Evolutionary conservation across 148 eudicot species (phyloP).

Genomic region (Diospyros kaki): DNA sequence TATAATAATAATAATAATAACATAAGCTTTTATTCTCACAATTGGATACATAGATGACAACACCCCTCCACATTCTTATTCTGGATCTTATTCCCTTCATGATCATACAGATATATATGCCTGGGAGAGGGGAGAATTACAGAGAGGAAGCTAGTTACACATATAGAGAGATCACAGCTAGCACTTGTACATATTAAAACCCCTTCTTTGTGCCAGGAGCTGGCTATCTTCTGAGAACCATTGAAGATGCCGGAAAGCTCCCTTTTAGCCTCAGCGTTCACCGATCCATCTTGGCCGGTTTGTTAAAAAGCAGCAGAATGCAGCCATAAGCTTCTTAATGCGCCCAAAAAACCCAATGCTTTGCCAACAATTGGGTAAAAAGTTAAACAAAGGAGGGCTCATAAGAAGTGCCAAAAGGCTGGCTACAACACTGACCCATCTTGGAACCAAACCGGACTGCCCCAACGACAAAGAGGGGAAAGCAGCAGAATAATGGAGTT

Average conservation of each 20-base stretch:
- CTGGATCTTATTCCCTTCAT: conserved; percentile 4
- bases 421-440: conserved; percentile 2
- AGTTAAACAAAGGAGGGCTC: neutral
- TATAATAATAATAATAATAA: no score
- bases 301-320: conserved; percentile 7
- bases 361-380: conserved; percentile 13
- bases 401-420: neutral
- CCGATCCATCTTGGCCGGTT: neutral
- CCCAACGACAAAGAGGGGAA: neutral
- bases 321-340: conserved; percentile 12
- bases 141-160: neutral
- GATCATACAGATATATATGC: neutral
- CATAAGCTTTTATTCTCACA: neutral
- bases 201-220: neutral
- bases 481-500: neutral
- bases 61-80: neutral
- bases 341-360: conserved; percentile 21
- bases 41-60: neutral
- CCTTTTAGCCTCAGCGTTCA: neutral
- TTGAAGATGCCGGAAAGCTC: neutral
- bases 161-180: neutral
- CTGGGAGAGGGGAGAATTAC: conserved; percentile 1
- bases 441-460: neutral
- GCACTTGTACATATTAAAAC: neutral
- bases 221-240: neutral